These are phyloP conservation scores for Phaffomyces thermotolerans DNA, from an alignment of 805 yeast genomes.

Conservation along the genomic window DNA sequence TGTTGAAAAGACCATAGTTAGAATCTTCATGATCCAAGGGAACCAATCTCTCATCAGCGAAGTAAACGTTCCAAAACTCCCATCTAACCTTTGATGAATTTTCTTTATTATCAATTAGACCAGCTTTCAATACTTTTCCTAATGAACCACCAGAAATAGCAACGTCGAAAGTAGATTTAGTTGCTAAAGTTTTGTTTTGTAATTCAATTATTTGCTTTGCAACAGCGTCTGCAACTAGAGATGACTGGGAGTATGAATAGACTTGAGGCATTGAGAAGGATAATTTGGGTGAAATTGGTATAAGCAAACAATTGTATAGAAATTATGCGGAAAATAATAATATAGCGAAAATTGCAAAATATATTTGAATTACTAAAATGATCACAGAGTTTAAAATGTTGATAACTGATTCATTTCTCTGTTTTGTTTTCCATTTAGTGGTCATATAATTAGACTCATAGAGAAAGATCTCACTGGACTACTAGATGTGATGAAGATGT, in stretches of 20 bases:
- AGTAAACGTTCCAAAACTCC: constrained; percentile 73
- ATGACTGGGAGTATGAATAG: constrained; percentile 40
- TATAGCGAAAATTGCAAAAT: too few relatives aligned
- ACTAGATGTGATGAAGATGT: too few relatives aligned
- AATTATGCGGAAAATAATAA: too few relatives aligned
- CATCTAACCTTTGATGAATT: constrained; percentile 45
- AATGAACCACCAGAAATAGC: constrained; percentile 92
- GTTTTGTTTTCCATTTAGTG: too few relatives aligned
- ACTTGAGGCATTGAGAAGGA: constrained; percentile 27
- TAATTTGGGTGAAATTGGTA: too few relatives aligned
- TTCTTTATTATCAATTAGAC: constrained; percentile 52
- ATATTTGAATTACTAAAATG: too few relatives aligned
- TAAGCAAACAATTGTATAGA: too few relatives aligned
- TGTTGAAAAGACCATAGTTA: constrained; percentile 73
- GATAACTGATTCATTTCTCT: too few relatives aligned
- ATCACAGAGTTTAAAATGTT: too few relatives aligned
- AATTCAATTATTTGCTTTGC: constrained; percentile 53
- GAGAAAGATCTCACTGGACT: too few relatives aligned
- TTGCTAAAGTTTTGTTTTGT: constrained; percentile 53
- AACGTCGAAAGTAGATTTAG: constrained; percentile 46
- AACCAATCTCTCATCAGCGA: constrained; percentile 88
- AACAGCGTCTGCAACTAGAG: constrained; percentile 56
- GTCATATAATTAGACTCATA: too few relatives aligned
- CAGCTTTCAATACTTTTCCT: constrained; percentile 58
- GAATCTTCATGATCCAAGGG: constrained; percentile 78